phyloP scores from a whole-genome alignment of 2,329 filamentous ascomycete genomes.

The Lachnellula subtilissima region DNA sequence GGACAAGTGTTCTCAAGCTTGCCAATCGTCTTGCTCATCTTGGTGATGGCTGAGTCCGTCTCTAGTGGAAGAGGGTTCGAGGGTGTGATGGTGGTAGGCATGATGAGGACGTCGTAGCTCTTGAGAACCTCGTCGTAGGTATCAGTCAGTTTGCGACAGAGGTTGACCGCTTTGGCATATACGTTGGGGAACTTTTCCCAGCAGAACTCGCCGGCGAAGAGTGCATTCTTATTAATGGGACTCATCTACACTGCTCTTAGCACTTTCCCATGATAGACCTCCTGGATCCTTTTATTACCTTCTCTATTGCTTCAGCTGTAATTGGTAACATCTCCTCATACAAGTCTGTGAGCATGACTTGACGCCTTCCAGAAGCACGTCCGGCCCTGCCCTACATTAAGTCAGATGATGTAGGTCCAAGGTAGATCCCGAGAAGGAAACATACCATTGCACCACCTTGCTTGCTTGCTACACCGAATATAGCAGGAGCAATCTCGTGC shows the following conservation, averaged over 20 bases:
- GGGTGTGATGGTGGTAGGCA: slow-evolving; percentile 45
- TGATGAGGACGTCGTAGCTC: slow-evolving; percentile 42
- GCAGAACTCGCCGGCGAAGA: slow-evolving; percentile 16
- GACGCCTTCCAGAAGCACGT: slow-evolving; percentile 15
- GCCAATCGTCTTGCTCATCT: slow-evolving; percentile 48
- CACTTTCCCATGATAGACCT: neutral
- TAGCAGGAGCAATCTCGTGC: slow-evolving; percentile 30
- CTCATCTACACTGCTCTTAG: slow-evolving; percentile 10
- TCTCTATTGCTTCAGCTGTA: slow-evolving; percentile 15
- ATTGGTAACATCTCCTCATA: slow-evolving; percentile 17
- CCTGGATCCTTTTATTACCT: slow-evolving; percentile 1
- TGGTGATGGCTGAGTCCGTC: slow-evolving; percentile 34
- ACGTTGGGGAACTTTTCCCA: slow-evolving; percentile 38
- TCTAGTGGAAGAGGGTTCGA: slow-evolving; percentile 38
- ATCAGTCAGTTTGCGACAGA: slow-evolving; percentile 41
- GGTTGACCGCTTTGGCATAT: slow-evolving; percentile 44
- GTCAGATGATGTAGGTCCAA: neutral
- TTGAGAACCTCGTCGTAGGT: slow-evolving; percentile 40
- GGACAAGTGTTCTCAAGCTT: slow-evolving; percentile 51
- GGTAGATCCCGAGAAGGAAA: neutral
- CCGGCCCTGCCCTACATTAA: slow-evolving; percentile 9
- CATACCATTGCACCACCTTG: slow-evolving; percentile 15
- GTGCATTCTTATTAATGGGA: slow-evolving; percentile 13
- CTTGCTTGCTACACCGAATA: slow-evolving; percentile 14
- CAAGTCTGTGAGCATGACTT: slow-evolving; percentile 20